Conservation (phyloP, 2,329 filamentous ascomycete genomes). For the Cladosporium halotolerans region DNA sequence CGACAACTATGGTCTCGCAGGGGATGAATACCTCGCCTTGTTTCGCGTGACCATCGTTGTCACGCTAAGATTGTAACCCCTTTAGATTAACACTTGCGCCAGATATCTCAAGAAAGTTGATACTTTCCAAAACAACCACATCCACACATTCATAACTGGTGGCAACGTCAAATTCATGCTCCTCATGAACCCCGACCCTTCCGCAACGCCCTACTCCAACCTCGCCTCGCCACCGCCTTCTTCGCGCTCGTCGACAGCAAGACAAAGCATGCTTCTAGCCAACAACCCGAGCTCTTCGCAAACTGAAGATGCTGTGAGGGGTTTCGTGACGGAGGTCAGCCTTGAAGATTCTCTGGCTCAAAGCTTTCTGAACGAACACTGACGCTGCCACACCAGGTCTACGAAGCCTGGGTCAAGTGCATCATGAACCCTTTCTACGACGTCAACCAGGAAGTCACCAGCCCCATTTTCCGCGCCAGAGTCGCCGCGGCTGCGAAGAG, state of each 20-base stretch:
- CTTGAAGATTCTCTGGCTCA: background rate
- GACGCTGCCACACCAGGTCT: slow-evolving; percentile 47
- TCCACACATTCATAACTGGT: slow-evolving; percentile 84
- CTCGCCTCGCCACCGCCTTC: slow-evolving; percentile 24
- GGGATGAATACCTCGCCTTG: too few relatives aligned
- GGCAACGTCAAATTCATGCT: slow-evolving; percentile 92
- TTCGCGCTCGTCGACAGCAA: slow-evolving; percentile 24
- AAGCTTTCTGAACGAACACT: background rate
- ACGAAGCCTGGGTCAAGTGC: slow-evolving; percentile 94
- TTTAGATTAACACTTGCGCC: background rate
- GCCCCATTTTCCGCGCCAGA: slow-evolving; percentile 74
- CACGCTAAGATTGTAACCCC: slow-evolving; percentile 67
- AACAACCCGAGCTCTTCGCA: slow-evolving; percentile 77
- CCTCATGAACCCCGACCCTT: slow-evolving; percentile 68
- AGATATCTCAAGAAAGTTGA: slow-evolving; percentile 97
- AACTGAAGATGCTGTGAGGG: slow-evolving; percentile 90
- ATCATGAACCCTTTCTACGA: slow-evolving; percentile 96
- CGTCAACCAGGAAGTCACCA: slow-evolving; percentile 76
- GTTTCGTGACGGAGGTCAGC: slow-evolving; percentile 73
- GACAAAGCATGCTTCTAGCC: slow-evolving; percentile 31
- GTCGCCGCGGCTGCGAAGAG: slow-evolving; percentile 88
- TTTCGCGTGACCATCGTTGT: too few relatives aligned
- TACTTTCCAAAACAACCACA: slow-evolving; percentile 92
- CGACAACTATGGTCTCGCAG: too few relatives aligned
- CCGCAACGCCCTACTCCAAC: slow-evolving; percentile 28